Evolutionary conservation across 257 asterid genomes (phyloP).

Genomic region (Penstemon barbatus): DNA sequence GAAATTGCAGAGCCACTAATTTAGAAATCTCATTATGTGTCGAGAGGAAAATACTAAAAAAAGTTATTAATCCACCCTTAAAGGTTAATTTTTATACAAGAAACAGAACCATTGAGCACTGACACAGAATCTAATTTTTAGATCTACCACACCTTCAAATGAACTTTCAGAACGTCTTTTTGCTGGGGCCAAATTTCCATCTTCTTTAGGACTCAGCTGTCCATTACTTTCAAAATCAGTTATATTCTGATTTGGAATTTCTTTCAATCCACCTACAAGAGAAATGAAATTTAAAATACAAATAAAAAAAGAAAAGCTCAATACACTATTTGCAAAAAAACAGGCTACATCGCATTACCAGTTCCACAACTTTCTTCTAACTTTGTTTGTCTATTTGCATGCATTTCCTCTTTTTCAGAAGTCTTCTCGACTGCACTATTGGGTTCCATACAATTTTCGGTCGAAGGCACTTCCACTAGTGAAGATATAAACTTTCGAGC

Average conservation of each 20-base stretch:
- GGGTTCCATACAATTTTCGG: conserved; percentile 41
- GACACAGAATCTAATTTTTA: too few relatives aligned
- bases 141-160: conserved; percentile 46
- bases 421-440: conserved; percentile 28
- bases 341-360: conserved; percentile 35
- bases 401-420: conserved; percentile 36
- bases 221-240: conserved; percentile 30
- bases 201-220: conserved; percentile 31
- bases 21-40: too few relatives aligned
- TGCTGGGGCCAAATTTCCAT: conserved; percentile 32
- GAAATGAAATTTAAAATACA: conserved; percentile 20
- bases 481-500: conserved; percentile 70
- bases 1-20: conserved; percentile 20
- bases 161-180: conserved; percentile 62
- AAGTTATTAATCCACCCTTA: conserved; percentile 13
- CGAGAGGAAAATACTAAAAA: neutral
- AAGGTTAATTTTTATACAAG: neutral
- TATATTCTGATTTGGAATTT: conserved; percentile 34
- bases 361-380: conserved; percentile 38
- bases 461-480: conserved; percentile 56
- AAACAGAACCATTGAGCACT: too few relatives aligned
- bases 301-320: conserved; percentile 14
- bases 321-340: conserved; percentile 7
- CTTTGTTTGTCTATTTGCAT: conserved; percentile 28
- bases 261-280: conserved; percentile 48